Evolutionary conservation across 2,329 filamentous ascomycete species (phyloP).

Genomic region (Neofusicoccum cordaticola): DNA sequence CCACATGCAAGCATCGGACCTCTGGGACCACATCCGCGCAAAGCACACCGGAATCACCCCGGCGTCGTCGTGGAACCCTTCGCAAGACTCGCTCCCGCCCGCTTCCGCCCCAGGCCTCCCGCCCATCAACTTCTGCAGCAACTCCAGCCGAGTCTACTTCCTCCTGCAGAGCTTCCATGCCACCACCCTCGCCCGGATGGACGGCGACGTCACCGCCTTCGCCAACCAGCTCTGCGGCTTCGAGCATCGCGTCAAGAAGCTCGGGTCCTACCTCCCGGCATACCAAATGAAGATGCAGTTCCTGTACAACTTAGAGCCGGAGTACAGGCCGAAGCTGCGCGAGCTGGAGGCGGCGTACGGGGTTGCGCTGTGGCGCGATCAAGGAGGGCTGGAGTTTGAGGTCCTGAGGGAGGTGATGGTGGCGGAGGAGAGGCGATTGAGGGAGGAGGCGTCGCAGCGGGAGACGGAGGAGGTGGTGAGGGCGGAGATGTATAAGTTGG

Average conservation of each 20-base stretch:
- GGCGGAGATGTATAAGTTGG: background rate
- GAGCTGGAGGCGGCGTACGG: background rate
- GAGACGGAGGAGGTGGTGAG: background rate
- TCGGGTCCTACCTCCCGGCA: background rate
- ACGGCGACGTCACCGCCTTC: background rate
- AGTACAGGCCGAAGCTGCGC: background rate
- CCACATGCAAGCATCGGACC: background rate
- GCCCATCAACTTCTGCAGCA: background rate
- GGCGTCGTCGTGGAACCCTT: background rate
- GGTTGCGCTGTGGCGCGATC: background rate
- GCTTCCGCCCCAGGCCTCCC: background rate
- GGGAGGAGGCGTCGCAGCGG: background rate
- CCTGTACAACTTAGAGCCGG: background rate
- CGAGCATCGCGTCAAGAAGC: background rate
- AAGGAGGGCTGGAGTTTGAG: background rate
- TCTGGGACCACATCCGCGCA: conserved; percentile 3
- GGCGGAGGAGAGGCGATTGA: background rate
- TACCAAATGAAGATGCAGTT: background rate
- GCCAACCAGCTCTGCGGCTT: background rate
- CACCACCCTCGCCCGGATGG: background rate
- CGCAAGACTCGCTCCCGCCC: background rate
- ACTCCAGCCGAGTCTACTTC: background rate
- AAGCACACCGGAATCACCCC: background rate
- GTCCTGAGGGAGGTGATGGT: background rate
- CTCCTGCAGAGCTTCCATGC: background rate